Evolutionary conservation across 2,329 filamentous ascomycete genomes (phyloP), one percentile per base, ranked within the genome.

Genomic region (Fusarium pseudonygamai): DNA sequence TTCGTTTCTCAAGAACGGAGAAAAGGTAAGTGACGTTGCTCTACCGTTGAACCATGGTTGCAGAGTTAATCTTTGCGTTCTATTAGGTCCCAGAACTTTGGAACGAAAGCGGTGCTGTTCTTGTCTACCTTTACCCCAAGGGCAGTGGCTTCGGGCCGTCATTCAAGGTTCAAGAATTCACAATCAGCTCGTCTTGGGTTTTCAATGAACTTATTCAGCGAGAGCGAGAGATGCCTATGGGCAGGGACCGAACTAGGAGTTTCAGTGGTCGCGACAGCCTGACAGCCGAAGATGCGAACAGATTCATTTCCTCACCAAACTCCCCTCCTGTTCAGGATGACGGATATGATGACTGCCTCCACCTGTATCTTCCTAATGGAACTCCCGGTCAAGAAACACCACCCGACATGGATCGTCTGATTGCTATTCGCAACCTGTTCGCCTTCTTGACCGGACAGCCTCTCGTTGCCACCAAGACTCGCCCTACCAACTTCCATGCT

Each of bases 371-470:
- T 14, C 89, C 89, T 2, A 82, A 84, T 3, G 64, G 65, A 39
- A 79, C 81, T 18, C 83, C 75, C 37, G 82, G 73, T n/a, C 82
- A 73, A 39, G 79, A 73, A 22, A 77, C 79, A 14, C 76, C 75
- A 24, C 75, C 77, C 28, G 86, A 89, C 52, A 78, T 89, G 40
- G 88, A 91, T 57, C 85, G 86, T 6, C 79, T 92, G 18, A 83
- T 92, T 42, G 87, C 87, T 7, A 86, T 90, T 32, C 86, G 91
- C 58, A 93, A 93, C 73, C 79, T 93, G 45, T 92, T 93, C 71
- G 91, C 91, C 11, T 90, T 93, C 71, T 80, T 93, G 62, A 90
- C 86, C 0, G 88, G 88, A 34, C 89, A 92, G 74, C 89, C 89
- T 5, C 83, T 93, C 2, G 88, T 93, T 4, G 89, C 85, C 22